A percentile compares a stretch with the other conserved stretches of the same genome.
These are phyloP conservation scores for Neurospora sp. DNA, from an alignment of 495 filamentous ascomycete species.

Conservation along the genomic window DNA sequence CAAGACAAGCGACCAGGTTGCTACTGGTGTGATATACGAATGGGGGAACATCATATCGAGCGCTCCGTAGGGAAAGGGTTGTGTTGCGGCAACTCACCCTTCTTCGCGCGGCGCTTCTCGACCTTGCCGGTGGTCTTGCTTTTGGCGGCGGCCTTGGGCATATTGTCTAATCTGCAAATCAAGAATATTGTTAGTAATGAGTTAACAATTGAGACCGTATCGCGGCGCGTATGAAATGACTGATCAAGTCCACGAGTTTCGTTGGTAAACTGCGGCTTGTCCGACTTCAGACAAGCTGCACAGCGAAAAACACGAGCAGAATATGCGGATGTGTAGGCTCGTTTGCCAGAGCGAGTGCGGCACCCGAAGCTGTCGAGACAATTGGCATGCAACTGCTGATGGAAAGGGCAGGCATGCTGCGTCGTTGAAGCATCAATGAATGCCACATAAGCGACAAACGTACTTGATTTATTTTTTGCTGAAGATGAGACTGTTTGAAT, in stretches of 20 bases:
- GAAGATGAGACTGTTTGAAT: background rate
- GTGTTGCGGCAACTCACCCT: conserved; percentile 28
- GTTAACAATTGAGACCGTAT: background rate
- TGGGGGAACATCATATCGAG: conserved; percentile 2
- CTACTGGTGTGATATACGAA: background rate
- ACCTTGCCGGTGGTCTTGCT: conserved; percentile 31
- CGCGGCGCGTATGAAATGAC: background rate
- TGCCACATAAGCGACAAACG: background rate
- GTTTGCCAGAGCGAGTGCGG: background rate
- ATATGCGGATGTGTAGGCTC: background rate
- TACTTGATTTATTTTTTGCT: background rate
- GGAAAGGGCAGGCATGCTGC: background rate
- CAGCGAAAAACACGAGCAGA: background rate
- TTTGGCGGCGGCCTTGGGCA: conserved; percentile 41
- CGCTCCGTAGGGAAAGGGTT: background rate
- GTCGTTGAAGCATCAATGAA: background rate
- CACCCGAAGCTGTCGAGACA: background rate
- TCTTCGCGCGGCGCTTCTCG: conserved; percentile 37
- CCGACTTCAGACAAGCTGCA: background rate
- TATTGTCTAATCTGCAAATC: conserved; percentile 20
- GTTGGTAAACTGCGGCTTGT: background rate
- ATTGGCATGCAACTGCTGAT: background rate
- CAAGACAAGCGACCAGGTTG: conserved; percentile 57
- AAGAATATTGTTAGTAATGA: conserved; percentile 10
- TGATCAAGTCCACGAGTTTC: background rate